phyloP scores from a whole-genome alignment of 345 rosid species.

The Nephelium lappaceum region DNA sequence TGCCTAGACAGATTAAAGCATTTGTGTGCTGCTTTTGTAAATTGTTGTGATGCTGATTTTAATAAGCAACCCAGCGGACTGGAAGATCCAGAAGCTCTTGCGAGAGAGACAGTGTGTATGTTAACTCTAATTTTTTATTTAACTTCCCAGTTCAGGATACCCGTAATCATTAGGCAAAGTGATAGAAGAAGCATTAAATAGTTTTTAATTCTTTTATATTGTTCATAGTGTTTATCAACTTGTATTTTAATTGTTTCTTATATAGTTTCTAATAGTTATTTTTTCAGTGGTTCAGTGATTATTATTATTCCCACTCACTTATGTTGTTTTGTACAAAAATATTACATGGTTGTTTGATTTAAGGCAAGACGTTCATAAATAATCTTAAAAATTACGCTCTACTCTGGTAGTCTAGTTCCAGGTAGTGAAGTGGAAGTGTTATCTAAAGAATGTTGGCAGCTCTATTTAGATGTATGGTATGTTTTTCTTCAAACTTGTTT shows the following conservation, averaged over 20 bases:
- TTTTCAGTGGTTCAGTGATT: background rate
- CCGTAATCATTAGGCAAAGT: background rate
- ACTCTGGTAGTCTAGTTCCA: background rate
- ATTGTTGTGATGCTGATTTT: conserved; percentile 70
- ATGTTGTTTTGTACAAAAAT: background rate
- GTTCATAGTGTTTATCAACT: background rate
- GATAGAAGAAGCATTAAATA: background rate
- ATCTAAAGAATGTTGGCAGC: background rate
- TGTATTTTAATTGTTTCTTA: background rate
- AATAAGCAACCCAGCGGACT: conserved; percentile 65
- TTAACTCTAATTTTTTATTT: conserved; percentile 17
- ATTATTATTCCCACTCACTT: background rate
- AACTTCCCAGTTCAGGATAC: conserved; percentile 20
- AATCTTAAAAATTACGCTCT: background rate
- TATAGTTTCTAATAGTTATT: background rate
- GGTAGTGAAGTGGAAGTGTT: background rate
- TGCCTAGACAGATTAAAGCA: conserved; percentile 69
- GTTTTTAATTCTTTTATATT: background rate
- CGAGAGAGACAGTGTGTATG: conserved; percentile 87
- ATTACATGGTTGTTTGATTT: too few species aligned
- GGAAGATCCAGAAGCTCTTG: conserved; percentile 79
- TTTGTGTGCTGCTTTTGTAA: conserved; percentile 50
- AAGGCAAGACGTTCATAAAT: background rate
- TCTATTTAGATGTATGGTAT: background rate
- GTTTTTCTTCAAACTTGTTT: background rate